Conservation (phyloP, 495 filamentous ascomycete species). For the Bathelium albidoporum region DNA sequence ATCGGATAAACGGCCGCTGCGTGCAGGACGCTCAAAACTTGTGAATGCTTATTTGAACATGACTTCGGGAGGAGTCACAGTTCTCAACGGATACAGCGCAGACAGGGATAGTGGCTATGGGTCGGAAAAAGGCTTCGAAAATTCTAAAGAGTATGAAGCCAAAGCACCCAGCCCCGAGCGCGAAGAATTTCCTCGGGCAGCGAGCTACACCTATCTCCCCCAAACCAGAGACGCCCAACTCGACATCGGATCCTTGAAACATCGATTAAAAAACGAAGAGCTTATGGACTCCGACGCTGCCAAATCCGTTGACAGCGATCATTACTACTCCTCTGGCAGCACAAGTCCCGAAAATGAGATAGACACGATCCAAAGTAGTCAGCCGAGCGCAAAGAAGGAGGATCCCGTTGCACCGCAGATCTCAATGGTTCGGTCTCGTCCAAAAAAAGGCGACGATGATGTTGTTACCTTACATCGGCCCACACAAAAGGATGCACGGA, state of each 20-base stretch:
- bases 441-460: neutral
- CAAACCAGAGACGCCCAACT: conserved; percentile 7
- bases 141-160: neutral
- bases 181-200: conserved; percentile 18
- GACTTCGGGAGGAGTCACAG: neutral
- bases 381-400: neutral
- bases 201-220: conserved; percentile 19
- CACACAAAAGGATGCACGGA: neutral
- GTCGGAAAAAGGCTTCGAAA: neutral
- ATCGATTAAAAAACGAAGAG: conserved; percentile 14
- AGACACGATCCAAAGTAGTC: neutral
- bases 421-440: neutral
- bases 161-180: neutral
- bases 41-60: neutral
- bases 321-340: conserved; percentile 17
- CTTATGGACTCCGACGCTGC: conserved; percentile 5
- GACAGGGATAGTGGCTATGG: neutral
- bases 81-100: neutral
- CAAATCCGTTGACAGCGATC: conserved; percentile 6
- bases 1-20: too few species aligned
- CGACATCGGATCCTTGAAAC: conserved; percentile 15
- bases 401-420: neutral
- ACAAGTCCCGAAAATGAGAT: conserved; percentile 15
- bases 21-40: neutral
- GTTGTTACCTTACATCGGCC: neutral